Evolutionary conservation across 1,284 basidiomycete genomes (phyloP), one percentile per base, ranked within the genome.

Genomic region (Ustilago vetiveriae): DNA sequence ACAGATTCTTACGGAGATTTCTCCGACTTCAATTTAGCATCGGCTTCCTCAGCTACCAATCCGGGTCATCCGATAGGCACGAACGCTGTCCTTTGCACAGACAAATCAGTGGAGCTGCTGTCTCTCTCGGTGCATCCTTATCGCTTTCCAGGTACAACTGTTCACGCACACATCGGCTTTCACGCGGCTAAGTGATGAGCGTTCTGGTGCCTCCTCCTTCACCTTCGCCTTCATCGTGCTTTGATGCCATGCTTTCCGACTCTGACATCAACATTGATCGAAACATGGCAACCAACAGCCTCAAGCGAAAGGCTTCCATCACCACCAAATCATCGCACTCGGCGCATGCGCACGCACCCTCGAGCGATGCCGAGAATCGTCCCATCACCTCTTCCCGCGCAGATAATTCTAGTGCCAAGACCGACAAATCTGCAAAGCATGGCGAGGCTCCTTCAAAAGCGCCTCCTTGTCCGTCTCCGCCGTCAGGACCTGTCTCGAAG

Each of bases 211-310:
- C 62, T 6, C 65, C 71, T 11, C 71, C 71, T 19, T 70, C 66
- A 3, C 66, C 71, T 6, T 62, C 71, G 24, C 71, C 60, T 21
- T 66, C 67, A n/a, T 69, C 67, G 52, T 50, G 49, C 53, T 65
- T 73, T 48, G 65, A 69, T 48, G 48, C 53, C 37, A 64, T 66
- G 53, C 54, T 73, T 24, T 69, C 66, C 21, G 65, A 73, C 22
- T 65, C 71, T 6, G 71, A 73, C 45, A 49, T 66, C 46, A 69
- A 66, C 45, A 48, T 63, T 53, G 58, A 72, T 39, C 69, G 60
- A 46, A 43, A 37, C 47, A 66, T 57, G 63, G 44, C 50, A 19
- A 24, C 53, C 42, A 51, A 48, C 36, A 54, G 27, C 23, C 62
- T 71, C 45, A 71, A 71, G 47, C 68, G 68, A 29, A 71, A 71